These are phyloP conservation scores for Tetrahymena borealis DNA, from an alignment of 73 alveolate species.

Conservation along the genomic window DNA sequence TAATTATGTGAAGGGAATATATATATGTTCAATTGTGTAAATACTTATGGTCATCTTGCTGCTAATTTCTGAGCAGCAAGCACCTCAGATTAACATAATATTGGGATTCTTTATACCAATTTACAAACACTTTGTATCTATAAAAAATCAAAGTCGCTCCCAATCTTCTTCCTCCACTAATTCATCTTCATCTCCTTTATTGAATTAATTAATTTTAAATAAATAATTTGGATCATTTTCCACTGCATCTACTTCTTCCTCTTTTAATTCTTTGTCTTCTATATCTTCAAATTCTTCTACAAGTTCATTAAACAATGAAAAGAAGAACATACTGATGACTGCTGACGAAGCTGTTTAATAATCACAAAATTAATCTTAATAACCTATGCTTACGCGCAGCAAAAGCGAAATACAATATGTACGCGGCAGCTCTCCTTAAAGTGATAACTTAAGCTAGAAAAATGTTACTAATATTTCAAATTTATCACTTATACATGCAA, in stretches of 20 bases:
- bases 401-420: too few relatives aligned
- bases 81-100: background rate
- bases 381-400: too few relatives aligned
- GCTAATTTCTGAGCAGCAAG: background rate
- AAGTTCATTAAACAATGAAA: background rate
- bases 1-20: background rate
- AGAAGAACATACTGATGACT: too few relatives aligned
- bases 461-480: too few relatives aligned
- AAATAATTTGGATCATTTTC: background rate
- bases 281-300: background rate
- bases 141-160: background rate
- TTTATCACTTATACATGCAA: too few relatives aligned
- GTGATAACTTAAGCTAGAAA: too few relatives aligned
- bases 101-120: background rate
- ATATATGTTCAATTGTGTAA: background rate
- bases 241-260: background rate
- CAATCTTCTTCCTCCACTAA: background rate
- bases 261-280: background rate
- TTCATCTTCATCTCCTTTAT: background rate
- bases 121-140: background rate
- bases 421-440: too few relatives aligned
- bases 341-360: too few relatives aligned
- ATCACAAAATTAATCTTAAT: too few relatives aligned
- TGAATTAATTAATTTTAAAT: background rate
- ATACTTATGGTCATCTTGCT: background rate